A percentile compares a stretch with the other conserved stretches of the same genome.
Conservation (phyloP, 2,329 filamentous ascomycete genomes). For the Fusarium sp. region DNA sequence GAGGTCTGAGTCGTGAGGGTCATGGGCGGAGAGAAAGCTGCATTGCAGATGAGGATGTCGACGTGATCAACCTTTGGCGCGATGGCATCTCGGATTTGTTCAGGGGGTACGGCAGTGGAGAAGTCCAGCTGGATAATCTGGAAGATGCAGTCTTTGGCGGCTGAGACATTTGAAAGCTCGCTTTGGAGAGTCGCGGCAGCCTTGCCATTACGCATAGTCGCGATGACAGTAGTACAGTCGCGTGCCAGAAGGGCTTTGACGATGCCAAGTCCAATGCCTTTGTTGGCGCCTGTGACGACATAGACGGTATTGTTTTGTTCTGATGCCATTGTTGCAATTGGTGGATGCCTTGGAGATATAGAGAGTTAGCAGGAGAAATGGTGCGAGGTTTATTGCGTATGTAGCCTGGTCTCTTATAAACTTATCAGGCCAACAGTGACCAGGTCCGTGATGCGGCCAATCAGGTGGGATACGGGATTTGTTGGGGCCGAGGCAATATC, state of each 20-base stretch:
- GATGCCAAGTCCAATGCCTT: not conserved
- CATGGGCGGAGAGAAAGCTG: conserved; percentile 52
- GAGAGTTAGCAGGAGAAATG: not conserved
- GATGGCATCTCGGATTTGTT: conserved; percentile 34
- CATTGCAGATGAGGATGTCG: conserved; percentile 65
- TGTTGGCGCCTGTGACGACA: not conserved
- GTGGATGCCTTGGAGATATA: too few relatives aligned
- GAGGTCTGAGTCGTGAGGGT: conserved; percentile 43
- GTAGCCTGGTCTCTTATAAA: not conserved
- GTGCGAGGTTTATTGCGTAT: not conserved
- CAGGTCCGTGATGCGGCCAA: too few relatives aligned
- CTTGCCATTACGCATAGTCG: not conserved
- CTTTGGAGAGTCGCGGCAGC: not conserved
- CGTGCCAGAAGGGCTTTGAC: not conserved
- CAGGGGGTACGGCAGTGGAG: conserved; percentile 41
- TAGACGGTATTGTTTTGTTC: not conserved
- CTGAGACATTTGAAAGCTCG: conserved; percentile 35
- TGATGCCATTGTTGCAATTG: not conserved
- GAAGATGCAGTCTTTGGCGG: conserved; percentile 46
- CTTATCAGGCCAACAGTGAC: not conserved
- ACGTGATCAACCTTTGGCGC: conserved; percentile 51
- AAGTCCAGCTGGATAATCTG: conserved; percentile 54
- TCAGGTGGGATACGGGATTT: too few relatives aligned
- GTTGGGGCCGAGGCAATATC: too few relatives aligned
- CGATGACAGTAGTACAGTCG: not conserved